Conservation (phyloP, 2,329 filamentous ascomycete species). For the Tolypocladium ovalisporum region DNA sequence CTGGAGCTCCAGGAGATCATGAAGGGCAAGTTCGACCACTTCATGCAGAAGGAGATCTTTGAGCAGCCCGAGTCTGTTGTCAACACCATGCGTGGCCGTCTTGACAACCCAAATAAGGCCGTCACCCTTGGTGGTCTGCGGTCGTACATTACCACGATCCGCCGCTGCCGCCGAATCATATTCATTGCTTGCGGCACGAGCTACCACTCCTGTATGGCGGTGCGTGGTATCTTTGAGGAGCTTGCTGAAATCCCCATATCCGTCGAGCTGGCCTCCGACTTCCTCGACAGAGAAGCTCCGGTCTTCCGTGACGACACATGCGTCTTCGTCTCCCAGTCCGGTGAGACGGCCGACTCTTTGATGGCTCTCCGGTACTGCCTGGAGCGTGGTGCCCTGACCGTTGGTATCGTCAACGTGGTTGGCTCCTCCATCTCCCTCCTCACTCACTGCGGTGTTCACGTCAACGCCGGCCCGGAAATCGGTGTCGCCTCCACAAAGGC, state of each 20-base stretch:
- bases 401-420: constrained; percentile 97
- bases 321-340: constrained; percentile 97
- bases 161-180: constrained; percentile 92
- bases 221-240: constrained; percentile 95
- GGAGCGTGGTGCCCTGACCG: constrained; percentile 91
- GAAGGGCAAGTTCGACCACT: constrained; percentile 99
- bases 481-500: constrained; percentile 99
- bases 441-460: constrained; percentile 98
- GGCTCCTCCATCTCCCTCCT: constrained; percentile 97
- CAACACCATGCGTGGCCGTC: constrained; percentile 98
- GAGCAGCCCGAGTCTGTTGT: constrained; percentile 98
- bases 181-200: constrained; percentile 98
- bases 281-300: constrained; percentile 90
- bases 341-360: constrained; percentile 94
- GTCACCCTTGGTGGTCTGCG: constrained; percentile 92
- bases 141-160: constrained; percentile 93
- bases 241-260: constrained; percentile 95
- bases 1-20: constrained; percentile 99
- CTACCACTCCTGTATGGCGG: constrained; percentile 99
- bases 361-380: constrained; percentile 97
- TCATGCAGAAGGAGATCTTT: constrained; percentile 99
- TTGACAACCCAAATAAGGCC: constrained; percentile 86
- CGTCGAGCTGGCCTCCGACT: constrained; percentile 94
- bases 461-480: constrained; percentile 97
- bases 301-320: constrained; percentile 99